These are phyloP conservation scores for Panaeolus cyanescens DNA, from an alignment of 768 basidiomycete species.

Conservation along the genomic window DNA sequence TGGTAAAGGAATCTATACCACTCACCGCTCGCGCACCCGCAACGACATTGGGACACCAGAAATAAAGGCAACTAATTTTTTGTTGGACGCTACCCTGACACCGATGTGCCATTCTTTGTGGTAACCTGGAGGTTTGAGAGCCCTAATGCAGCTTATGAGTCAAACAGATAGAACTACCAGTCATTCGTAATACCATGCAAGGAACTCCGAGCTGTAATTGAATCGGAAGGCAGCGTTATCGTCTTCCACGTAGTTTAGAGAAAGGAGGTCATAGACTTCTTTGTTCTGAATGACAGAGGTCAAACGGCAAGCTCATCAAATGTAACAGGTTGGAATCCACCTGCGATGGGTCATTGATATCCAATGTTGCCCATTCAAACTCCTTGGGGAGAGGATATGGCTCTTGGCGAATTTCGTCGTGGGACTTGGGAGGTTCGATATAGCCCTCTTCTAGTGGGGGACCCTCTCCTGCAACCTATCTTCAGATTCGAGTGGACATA, in stretches of 20 bases:
- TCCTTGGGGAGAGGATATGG: constrained; percentile 88
- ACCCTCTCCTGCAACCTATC: constrained; percentile 51
- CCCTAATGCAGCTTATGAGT: constrained; percentile 52
- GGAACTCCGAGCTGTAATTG: constrained; percentile 92
- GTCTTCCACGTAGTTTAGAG: constrained; percentile 95
- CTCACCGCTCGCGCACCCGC: constrained; percentile 84
- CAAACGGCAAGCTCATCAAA: not conserved
- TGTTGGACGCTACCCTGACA: constrained; percentile 86
- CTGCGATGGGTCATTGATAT: constrained; percentile 76
- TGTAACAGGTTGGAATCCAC: constrained; percentile 35
- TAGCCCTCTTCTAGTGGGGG: constrained; percentile 76
- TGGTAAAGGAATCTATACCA: not conserved
- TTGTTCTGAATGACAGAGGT: constrained; percentile 58
- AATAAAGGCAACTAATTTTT: constrained; percentile 96
- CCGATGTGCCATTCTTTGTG: constrained; percentile 95
- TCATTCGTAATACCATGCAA: constrained; percentile 66
- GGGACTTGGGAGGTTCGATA: constrained; percentile 80
- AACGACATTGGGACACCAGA: constrained; percentile 87
- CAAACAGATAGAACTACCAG: constrained; percentile 3
- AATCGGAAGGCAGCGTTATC: constrained; percentile 96
- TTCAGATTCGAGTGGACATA: not conserved
- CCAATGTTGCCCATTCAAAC: constrained; percentile 87
- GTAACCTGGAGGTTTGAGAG: constrained; percentile 92
- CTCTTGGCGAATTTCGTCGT: constrained; percentile 83
- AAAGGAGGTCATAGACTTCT: constrained; percentile 91